A percentile compares a stretch with the other conserved stretches of the same genome.
Conservation (phyloP, 139 green algal genomes). For the Coelastrella sp. region DNA sequence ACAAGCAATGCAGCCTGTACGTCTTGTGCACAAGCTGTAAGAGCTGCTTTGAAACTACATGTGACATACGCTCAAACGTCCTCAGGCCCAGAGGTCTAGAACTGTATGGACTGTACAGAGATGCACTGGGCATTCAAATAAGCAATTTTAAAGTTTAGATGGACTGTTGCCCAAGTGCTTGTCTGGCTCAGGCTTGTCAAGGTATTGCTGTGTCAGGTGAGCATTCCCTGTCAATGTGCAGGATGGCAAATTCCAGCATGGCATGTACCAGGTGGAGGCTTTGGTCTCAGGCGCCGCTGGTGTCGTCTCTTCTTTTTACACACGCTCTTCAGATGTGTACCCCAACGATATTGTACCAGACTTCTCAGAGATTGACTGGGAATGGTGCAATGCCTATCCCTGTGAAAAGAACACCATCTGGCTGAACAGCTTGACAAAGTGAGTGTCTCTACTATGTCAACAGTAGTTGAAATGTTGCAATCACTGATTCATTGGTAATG, state of each 20-base stretch:
- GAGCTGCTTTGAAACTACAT: no score
- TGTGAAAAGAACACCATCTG: neutral
- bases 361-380: constrained; percentile 38
- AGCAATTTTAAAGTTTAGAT: no score
- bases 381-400: constrained; percentile 6
- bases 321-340: neutral
- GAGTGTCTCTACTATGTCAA: neutral
- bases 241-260: neutral
- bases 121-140: no score
- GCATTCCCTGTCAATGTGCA: neutral
- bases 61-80: no score
- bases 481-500: no score
- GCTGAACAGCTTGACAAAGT: constrained; percentile 12
- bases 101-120: no score
- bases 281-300: neutral
- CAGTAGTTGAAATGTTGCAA: no score
- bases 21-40: no score
- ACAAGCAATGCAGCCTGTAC: no score
- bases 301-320: constrained; percentile 26
- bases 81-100: no score
- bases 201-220: neutral
- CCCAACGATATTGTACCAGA: neutral
- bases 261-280: constrained; percentile 11
- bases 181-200: neutral
- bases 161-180: no score